Conservation (phyloP, 2,329 filamentous ascomycete genomes). For the Magnaporthiopsis incrustans region DNA sequence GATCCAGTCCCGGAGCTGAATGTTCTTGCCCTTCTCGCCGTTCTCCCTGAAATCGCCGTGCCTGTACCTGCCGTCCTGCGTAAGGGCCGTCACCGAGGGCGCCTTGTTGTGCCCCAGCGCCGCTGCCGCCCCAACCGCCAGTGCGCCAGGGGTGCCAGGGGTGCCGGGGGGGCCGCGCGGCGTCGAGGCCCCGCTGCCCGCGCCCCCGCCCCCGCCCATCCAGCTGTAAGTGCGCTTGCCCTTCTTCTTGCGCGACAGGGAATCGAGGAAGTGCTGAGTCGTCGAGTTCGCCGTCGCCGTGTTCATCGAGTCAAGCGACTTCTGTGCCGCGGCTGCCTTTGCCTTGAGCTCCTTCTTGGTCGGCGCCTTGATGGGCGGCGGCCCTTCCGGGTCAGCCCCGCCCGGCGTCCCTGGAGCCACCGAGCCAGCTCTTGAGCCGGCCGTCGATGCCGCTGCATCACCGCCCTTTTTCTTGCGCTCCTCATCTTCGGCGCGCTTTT, state of each 20-base stretch:
- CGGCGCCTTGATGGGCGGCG: slow-evolving; percentile 55
- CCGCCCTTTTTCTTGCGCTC: slow-evolving; percentile 37
- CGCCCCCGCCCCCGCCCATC: slow-evolving; percentile 50
- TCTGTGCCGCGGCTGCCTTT: slow-evolving; percentile 62
- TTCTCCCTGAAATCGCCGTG: slow-evolving; percentile 74
- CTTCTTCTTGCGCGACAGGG: slow-evolving; percentile 39
- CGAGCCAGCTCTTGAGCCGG: slow-evolving; percentile 45
- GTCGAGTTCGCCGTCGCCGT: slow-evolving; percentile 73
- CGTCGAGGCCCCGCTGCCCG: slow-evolving; percentile 44
- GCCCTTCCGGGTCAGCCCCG: slow-evolving; percentile 38
- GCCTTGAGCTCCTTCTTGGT: slow-evolving; percentile 83
- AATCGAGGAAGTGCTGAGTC: slow-evolving; percentile 56
- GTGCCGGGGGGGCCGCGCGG: slow-evolving; percentile 28
- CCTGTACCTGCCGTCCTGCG: slow-evolving; percentile 51
- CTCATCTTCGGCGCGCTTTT: slow-evolving; percentile 44
- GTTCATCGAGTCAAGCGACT: slow-evolving; percentile 67
- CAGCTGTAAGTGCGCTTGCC: slow-evolving; percentile 59
- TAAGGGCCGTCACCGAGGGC: slow-evolving; percentile 35
- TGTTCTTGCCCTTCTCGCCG: slow-evolving; percentile 64
- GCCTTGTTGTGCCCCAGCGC: slow-evolving; percentile 16
- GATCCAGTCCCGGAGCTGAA: slow-evolving; percentile 80
- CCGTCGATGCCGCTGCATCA: slow-evolving; percentile 23
- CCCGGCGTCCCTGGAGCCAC: slow-evolving; percentile 54
- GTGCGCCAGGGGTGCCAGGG: slow-evolving; percentile 26
- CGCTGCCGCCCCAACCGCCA: slow-evolving; percentile 25